Evolutionary conservation across 1,139 yeast species (phyloP), one percentile per base, ranked within the genome.

Genomic region (Pichia sp.): DNA sequence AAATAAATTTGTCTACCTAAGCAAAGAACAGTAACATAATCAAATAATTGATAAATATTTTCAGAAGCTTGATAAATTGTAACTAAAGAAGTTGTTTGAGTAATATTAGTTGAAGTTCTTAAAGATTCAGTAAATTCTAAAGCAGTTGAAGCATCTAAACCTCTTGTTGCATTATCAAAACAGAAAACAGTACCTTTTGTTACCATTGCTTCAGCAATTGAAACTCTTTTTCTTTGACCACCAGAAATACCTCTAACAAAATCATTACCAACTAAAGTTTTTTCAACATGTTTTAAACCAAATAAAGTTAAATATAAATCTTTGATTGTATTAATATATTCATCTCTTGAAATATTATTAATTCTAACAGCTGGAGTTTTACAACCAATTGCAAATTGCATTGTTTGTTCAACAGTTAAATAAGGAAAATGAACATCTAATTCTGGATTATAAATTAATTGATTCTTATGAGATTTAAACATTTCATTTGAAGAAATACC

Each of bases 51-150:
- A 59, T 84, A 86, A 53, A 85, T 84, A 59, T 78, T 84, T 65
- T 83, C 87, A 30, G 87, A 80, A 55, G 90, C 86, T 67, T 86
- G 95, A 63, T 86, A 86, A 48, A 86, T 80, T 27, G 95, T 87
- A 51, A 87, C 83, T 40, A 84, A 66, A 2, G 87, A 78, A 27
- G 90, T 73, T 16, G 78, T 70, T 30, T 74, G 74, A 46, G 77
- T 66, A 43, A 83, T 65, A 33, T 74, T 68, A 4, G 94, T 83
- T 27, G 78, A 70, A 7, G 80, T 74, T 56, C 82, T 80, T 54
- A 86, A 67, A 28, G 90, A 82, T 56, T 78, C 72, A 46, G 80
- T 72, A 55, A 84, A 86, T 64, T 86, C 95, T 48, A 83, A 67
- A 6, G 89, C 89, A 36, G 87, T 82, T 12, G 87, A 84, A 24